Percentiles rank a stretch among this genome's conserved stretches.
These are phyloP conservation scores for Starmera dryadoides DNA, from an alignment of 805 yeast species.

Conservation along the genomic window DNA sequence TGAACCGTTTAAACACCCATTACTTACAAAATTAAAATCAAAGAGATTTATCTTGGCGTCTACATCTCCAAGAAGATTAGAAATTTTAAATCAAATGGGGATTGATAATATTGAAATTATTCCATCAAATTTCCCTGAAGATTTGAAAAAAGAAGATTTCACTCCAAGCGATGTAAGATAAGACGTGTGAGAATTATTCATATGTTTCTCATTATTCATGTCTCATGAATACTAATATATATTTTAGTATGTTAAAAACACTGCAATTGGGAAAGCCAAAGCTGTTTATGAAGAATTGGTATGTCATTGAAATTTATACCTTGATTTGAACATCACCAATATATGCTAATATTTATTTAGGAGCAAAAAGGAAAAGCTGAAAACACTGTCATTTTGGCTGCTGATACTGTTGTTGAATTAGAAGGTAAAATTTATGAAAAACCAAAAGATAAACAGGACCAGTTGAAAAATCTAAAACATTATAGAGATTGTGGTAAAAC, in stretches of 20 bases:
- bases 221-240: no score
- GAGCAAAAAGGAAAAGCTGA: constrained; percentile 19
- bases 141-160: constrained; percentile 47
- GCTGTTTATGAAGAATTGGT: constrained; percentile 46
- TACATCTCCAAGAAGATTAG: constrained; percentile 72
- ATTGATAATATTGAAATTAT: constrained; percentile 36
- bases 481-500: constrained; percentile 38
- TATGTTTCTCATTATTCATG: background rate
- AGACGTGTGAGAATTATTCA: no score
- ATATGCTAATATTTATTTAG: background rate
- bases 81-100: constrained; percentile 59
- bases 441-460: constrained; percentile 52
- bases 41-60: constrained; percentile 61
- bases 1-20: background rate
- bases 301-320: constrained; percentile 1
- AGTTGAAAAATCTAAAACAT: constrained; percentile 39
- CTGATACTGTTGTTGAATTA: constrained; percentile 73
- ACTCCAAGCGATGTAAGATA: constrained; percentile 36
- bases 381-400: constrained; percentile 40
- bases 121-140: constrained; percentile 71
- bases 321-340: constrained; percentile 1
- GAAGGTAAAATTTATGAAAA: constrained; percentile 67
- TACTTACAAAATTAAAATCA: constrained; percentile 9
- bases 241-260: constrained; percentile 52
- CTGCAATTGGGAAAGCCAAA: constrained; percentile 61